These are phyloP conservation scores for Bryum argenteum DNA, from an alignment of 225 moss, liverwort and hornwort genomes.

Conservation along the genomic window DNA sequence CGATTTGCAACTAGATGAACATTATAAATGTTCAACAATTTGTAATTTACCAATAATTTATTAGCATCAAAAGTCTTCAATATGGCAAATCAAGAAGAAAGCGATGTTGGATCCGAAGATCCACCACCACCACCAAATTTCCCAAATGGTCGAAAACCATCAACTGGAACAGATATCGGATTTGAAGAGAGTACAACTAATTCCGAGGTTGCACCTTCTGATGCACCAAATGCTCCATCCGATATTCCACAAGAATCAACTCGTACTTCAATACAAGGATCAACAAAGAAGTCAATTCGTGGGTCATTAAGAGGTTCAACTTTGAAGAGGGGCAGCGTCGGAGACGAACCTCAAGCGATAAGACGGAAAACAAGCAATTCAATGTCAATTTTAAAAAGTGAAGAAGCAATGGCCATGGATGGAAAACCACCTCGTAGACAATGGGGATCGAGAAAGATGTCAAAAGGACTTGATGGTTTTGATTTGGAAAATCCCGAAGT, in stretches of 20 bases:
- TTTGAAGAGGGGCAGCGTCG: conserved; percentile 28
- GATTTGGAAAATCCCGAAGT: conserved; percentile 48
- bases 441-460: conserved; percentile 28
- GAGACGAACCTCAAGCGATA: conserved; percentile 15
- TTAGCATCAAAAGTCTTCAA: background rate
- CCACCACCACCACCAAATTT: conserved; percentile 29
- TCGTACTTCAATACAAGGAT: too few relatives aligned
- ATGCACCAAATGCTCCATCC: conserved; percentile 3
- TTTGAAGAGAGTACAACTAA: conserved; percentile 42
- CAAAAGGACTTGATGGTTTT: conserved; percentile 28
- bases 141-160: conserved; percentile 37
- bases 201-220: conserved; percentile 32
- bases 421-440: conserved; percentile 27
- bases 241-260: background rate
- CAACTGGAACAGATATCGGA: conserved; percentile 50
- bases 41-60: background rate
- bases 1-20: too few relatives aligned
- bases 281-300: too few relatives aligned
- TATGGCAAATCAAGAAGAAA: conserved; percentile 33
- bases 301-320: background rate
- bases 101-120: background rate
- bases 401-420: conserved; percentile 9
- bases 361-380: conserved; percentile 33
- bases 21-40: too few relatives aligned
- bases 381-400: conserved; percentile 34